Conservation (phyloP, 208 protist genomes). For the Phytomonas serpens region DNA sequence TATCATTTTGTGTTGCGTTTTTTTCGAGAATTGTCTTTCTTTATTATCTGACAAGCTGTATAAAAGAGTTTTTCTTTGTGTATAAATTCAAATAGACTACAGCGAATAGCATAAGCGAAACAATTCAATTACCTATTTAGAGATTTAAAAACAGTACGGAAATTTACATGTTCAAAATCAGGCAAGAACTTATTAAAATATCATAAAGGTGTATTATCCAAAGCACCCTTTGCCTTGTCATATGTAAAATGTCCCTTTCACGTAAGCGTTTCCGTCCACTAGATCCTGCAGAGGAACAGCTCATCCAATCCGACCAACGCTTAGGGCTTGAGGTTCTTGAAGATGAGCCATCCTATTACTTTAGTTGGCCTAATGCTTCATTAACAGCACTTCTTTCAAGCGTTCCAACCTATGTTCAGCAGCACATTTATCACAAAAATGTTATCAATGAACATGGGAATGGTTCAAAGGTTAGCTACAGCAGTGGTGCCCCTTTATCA, state of each 20-base stretch:
- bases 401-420: neutral
- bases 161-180: slow-evolving; percentile 11
- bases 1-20: slow-evolving; percentile 13
- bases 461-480: neutral
- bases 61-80: neutral
- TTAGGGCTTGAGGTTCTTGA: slow-evolving; percentile 43
- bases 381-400: slow-evolving; percentile 22
- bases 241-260: slow-evolving; percentile 26
- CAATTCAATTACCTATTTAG: neutral
- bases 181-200: neutral
- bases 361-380: slow-evolving; percentile 70
- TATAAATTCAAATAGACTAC: neutral
- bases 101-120: neutral
- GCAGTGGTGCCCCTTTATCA: neutral
- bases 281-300: slow-evolving; percentile 61
- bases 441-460: neutral
- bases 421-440: neutral
- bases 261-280: slow-evolving; percentile 73
- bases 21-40: neutral
- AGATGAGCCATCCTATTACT: slow-evolving; percentile 74
- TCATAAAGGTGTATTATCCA: neutral
- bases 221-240: neutral
- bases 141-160: slow-evolving; percentile 1
- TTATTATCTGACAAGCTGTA: neutral
- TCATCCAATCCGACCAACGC: slow-evolving; percentile 31